Evolutionary conservation across 352 stramenopile genomes (phyloP).

Genomic region (Pythium rishiriense): DNA sequence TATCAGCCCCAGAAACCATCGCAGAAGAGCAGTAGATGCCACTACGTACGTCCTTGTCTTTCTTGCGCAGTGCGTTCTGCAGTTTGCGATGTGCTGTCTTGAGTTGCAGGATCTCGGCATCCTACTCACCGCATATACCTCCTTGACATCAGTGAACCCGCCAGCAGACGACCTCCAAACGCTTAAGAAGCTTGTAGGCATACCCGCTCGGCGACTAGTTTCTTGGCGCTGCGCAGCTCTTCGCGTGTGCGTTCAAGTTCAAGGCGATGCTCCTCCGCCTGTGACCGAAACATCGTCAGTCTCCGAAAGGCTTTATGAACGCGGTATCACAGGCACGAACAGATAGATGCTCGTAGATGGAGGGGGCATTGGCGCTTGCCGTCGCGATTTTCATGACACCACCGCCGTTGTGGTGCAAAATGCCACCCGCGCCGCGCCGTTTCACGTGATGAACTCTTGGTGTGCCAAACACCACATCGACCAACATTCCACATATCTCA

Average conservation of each 20-base stretch:
- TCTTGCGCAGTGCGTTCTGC: slow-evolving; percentile 59
- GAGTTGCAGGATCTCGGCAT: slow-evolving; percentile 55
- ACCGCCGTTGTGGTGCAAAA: background rate
- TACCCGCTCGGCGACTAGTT: slow-evolving; percentile 39
- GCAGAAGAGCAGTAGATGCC: too few relatives aligned
- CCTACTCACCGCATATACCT: slow-evolving; percentile 26
- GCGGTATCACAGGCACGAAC: background rate
- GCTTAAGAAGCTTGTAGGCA: background rate
- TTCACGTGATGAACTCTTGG: slow-evolving; percentile 9
- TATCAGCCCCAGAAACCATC: background rate
- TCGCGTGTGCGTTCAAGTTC: slow-evolving; percentile 63
- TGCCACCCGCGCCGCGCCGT: slow-evolving; percentile 1
- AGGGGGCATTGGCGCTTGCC: background rate
- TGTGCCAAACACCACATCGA: slow-evolving; percentile 3
- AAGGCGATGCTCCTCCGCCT: slow-evolving; percentile 54
- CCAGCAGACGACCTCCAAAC: background rate
- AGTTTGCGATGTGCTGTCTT: slow-evolving; percentile 58
- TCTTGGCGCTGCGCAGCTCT: slow-evolving; percentile 45
- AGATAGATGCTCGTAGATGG: slow-evolving; percentile 22
- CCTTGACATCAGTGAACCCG: background rate
- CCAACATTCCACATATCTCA: background rate
- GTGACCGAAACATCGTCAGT: background rate
- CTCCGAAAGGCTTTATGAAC: background rate
- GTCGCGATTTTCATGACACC: slow-evolving; percentile 7
- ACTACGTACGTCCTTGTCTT: slow-evolving; percentile 57